Conservation (phyloP, 2,329 filamentous ascomycete genomes). For the Aschersonia sp. region DNA sequence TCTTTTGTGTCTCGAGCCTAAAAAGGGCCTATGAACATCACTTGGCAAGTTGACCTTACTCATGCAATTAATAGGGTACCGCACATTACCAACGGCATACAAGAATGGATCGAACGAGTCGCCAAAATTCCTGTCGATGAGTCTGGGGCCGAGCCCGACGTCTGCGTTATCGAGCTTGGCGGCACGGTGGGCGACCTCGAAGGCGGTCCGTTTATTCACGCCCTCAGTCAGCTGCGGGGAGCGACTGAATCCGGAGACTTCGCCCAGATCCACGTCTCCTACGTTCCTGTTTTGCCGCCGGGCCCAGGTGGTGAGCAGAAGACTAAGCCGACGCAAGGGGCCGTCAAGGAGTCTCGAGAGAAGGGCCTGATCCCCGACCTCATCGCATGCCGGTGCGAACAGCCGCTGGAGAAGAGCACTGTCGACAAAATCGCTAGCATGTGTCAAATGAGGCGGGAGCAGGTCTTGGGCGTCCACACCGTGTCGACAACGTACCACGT, state of each 20-base stretch:
- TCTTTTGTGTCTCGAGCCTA: neutral
- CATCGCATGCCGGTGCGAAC: constrained; percentile 85
- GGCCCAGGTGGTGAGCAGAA: constrained; percentile 56
- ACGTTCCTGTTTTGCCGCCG: constrained; percentile 43
- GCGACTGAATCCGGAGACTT: constrained; percentile 43
- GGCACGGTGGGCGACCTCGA: constrained; percentile 38
- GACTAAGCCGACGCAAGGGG: constrained; percentile 92
- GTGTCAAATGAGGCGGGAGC: constrained; percentile 74
- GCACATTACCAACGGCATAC: constrained; percentile 81
- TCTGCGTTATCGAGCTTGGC: constrained; percentile 52
- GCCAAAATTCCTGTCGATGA: constrained; percentile 78
- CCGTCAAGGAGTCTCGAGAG: constrained; percentile 71
- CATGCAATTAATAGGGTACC: constrained; percentile 38
- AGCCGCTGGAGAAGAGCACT: constrained; percentile 55
- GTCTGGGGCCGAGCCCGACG: constrained; percentile 68
- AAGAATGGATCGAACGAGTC: constrained; percentile 84
- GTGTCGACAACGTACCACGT: constrained; percentile 90
- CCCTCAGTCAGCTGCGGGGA: neutral
- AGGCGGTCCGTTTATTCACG: constrained; percentile 55
- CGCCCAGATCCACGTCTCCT: constrained; percentile 76
- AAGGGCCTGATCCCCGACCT: constrained; percentile 61
- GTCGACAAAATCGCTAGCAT: constrained; percentile 79
- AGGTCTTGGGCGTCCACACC: constrained; percentile 82
- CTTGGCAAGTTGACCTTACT: neutral
- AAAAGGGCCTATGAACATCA: too few relatives aligned